phyloP scores from a whole-genome alignment of 331 rosid species.

The Spiraea crenata region DNA sequence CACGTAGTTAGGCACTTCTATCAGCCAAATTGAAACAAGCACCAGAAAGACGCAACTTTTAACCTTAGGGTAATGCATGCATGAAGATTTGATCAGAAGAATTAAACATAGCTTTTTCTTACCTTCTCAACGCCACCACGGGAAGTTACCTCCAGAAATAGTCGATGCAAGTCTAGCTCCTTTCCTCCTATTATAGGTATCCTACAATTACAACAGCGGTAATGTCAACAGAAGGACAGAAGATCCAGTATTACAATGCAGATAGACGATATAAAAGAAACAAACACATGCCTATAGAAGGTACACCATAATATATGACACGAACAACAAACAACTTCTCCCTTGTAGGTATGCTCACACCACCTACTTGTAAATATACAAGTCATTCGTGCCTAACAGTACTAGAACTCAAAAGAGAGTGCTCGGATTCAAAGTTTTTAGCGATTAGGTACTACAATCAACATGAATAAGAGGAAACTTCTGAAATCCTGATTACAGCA shows the following conservation, averaged over 20 bases:
- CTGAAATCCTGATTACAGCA: neutral
- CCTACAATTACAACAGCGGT: conserved; percentile 33
- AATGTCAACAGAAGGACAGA: neutral
- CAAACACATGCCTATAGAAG: neutral
- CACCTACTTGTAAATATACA: neutral
- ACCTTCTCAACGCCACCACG: conserved; percentile 86
- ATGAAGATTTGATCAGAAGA: neutral
- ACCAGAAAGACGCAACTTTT: neutral
- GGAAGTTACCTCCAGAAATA: conserved; percentile 74
- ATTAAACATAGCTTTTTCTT: conserved; percentile 14
- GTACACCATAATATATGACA: neutral
- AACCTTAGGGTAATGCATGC: neutral
- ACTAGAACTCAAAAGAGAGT: neutral
- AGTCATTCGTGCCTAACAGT: neutral
- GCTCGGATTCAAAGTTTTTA: neutral
- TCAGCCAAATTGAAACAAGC: neutral
- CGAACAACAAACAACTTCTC: neutral
- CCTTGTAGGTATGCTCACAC: neutral
- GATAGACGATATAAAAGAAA: neutral
- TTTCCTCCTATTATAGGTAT: conserved; percentile 79
- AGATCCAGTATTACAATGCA: neutral
- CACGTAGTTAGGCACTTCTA: neutral
- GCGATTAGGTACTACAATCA: neutral
- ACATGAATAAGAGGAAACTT: neutral
- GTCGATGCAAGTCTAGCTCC: conserved; percentile 74